These are phyloP conservation scores for Parmelia sp. DNA, from an alignment of 495 filamentous ascomycete genomes.

Conservation along the genomic window DNA sequence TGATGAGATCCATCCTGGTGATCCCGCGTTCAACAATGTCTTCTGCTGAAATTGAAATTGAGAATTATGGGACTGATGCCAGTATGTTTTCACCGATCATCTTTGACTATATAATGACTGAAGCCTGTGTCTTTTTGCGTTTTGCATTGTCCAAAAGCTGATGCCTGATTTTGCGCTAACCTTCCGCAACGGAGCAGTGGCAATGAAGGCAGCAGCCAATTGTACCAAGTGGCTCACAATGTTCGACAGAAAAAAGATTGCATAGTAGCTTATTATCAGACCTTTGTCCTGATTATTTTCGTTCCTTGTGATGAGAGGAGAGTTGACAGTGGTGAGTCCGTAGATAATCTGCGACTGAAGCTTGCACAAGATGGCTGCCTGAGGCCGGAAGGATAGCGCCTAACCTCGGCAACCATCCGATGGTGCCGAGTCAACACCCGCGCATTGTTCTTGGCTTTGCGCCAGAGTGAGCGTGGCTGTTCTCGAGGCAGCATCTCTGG, in stretches of 20 bases:
- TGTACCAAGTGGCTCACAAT: constrained; percentile 21
- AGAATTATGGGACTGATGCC: background rate
- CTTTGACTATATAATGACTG: background rate
- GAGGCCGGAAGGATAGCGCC: background rate
- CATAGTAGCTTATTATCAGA: too few relatives aligned
- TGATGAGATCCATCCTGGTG: constrained; percentile 49
- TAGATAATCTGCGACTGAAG: background rate
- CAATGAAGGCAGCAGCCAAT: constrained; percentile 24
- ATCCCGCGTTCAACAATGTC: background rate
- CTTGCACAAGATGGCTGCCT: background rate
- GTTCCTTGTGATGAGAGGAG: background rate
- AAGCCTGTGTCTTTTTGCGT: background rate
- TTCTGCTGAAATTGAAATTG: background rate
- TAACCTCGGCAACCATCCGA: background rate
- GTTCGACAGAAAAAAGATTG: background rate
- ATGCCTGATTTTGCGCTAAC: constrained; percentile 19
- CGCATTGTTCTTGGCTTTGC: constrained; percentile 1
- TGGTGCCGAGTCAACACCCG: background rate
- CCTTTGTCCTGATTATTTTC: background rate
- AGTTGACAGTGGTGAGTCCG: background rate
- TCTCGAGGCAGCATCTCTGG: background rate
- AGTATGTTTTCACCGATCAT: background rate
- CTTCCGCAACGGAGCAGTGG: constrained; percentile 2
- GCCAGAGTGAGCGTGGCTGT: background rate
- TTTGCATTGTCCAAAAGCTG: constrained; percentile 22